These are phyloP conservation scores for Trametes villosa DNA, from an alignment of 768 basidiomycete species.

Conservation along the genomic window DNA sequence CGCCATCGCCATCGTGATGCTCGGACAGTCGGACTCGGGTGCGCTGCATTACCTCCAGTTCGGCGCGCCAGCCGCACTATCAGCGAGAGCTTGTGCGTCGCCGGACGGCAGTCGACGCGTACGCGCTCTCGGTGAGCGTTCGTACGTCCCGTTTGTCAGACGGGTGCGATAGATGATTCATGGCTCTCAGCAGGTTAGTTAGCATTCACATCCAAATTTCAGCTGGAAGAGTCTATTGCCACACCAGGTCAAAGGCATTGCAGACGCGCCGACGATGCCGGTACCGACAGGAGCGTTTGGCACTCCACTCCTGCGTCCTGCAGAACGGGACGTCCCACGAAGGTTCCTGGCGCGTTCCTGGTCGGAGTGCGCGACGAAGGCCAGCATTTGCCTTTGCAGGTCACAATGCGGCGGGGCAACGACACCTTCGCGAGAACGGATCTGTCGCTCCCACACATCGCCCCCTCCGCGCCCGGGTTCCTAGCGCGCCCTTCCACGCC, in stretches of 20 bases:
- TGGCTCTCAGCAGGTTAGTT: neutral
- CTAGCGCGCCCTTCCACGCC: conserved; percentile 9
- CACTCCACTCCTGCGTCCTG: neutral
- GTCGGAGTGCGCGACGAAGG: neutral
- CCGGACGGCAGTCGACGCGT: neutral
- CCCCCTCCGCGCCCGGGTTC: neutral
- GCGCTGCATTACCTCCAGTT: neutral
- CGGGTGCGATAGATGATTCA: neutral
- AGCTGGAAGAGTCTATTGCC: neutral
- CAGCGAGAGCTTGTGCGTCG: neutral
- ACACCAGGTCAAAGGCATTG: neutral
- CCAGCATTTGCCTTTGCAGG: neutral
- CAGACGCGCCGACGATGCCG: neutral
- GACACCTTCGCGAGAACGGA: conserved; percentile 3
- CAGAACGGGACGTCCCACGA: neutral
- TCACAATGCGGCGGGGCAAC: neutral
- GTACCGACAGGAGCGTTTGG: neutral
- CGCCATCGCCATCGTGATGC: neutral
- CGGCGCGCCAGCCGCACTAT: neutral
- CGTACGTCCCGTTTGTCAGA: neutral
- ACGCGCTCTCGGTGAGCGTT: neutral
- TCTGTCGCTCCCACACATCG: conserved; percentile 1
- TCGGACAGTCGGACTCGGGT: neutral
- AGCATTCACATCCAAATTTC: neutral
- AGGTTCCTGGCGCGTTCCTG: neutral